Conservation (phyloP, 2,329 filamentous ascomycete genomes). For the Diaporthe caulivora region DNA sequence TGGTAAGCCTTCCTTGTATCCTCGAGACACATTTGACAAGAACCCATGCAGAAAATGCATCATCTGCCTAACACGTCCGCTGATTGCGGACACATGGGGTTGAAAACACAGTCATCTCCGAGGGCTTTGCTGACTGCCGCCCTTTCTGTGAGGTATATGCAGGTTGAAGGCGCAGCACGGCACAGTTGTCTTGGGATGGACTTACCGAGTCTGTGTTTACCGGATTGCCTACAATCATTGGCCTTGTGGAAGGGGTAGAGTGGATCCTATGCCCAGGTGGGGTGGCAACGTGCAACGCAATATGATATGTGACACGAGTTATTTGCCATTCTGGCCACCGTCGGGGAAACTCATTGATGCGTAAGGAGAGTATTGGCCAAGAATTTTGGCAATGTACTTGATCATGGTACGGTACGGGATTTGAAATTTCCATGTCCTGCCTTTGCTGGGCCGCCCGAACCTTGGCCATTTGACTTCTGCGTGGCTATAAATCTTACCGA, state of each 20-base stretch:
- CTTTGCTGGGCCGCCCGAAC: too few relatives aligned
- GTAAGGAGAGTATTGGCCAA: neutral
- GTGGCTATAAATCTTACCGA: too few relatives aligned
- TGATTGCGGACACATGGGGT: neutral
- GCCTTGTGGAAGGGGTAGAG: neutral
- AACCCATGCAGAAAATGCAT: too few relatives aligned
- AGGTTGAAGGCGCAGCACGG: conserved; percentile 10
- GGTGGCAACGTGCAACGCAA: neutral
- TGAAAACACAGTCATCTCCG: neutral
- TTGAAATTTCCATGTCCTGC: neutral
- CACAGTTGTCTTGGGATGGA: neutral
- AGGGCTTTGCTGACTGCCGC: neutral
- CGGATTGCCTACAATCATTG: neutral
- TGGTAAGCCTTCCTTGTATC: neutral
- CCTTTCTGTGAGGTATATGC: neutral
- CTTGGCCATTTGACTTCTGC: too few relatives aligned
- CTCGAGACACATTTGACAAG: neutral
- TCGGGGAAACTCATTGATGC: neutral
- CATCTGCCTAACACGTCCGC: neutral
- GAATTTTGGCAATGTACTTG: neutral
- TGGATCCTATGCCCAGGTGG: conserved; percentile 13
- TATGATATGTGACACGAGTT: neutral
- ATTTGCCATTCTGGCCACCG: neutral
- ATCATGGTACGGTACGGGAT: neutral
- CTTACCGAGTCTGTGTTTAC: neutral